These are phyloP conservation scores for Solanum tarapatanum DNA, from an alignment of 257 asterid species.

Conservation along the genomic window DNA sequence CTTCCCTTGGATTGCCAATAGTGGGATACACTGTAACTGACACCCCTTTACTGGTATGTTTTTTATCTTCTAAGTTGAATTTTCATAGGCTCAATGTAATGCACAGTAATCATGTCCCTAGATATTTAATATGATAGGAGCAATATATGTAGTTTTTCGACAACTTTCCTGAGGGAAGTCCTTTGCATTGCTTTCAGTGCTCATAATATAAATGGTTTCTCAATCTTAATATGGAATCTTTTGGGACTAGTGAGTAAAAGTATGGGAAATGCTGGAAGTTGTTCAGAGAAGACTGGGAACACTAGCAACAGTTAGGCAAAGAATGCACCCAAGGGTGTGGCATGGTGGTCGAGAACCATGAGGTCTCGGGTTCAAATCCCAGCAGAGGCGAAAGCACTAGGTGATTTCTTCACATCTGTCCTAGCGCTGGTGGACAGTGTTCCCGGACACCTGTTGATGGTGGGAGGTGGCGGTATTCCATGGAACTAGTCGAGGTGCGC, in stretches of 20 bases:
- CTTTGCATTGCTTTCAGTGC: background rate
- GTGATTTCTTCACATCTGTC: background rate
- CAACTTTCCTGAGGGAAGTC: background rate
- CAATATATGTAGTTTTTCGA: background rate
- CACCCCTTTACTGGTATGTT: conserved; percentile 63
- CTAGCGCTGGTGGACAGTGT: background rate
- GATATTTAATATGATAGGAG: background rate
- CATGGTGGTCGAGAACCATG: background rate
- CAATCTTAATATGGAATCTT: background rate
- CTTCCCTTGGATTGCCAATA: conserved; percentile 85
- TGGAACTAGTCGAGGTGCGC: background rate
- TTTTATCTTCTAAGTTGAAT: background rate
- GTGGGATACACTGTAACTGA: conserved; percentile 67
- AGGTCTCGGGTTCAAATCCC: background rate
- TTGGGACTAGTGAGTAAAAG: background rate
- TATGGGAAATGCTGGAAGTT: background rate
- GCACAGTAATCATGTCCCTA: background rate
- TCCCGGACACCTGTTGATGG: background rate
- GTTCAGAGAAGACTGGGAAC: background rate
- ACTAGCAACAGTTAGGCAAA: background rate
- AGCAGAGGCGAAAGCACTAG: background rate
- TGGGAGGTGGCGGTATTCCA: background rate
- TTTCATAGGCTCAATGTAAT: background rate
- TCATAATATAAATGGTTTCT: background rate
- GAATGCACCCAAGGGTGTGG: background rate